Percentiles rank a stretch among this genome's conserved stretches.
Evolutionary conservation across 176 grass and related monocot species (phyloP).

Genomic region (Themeda triandra): DNA sequence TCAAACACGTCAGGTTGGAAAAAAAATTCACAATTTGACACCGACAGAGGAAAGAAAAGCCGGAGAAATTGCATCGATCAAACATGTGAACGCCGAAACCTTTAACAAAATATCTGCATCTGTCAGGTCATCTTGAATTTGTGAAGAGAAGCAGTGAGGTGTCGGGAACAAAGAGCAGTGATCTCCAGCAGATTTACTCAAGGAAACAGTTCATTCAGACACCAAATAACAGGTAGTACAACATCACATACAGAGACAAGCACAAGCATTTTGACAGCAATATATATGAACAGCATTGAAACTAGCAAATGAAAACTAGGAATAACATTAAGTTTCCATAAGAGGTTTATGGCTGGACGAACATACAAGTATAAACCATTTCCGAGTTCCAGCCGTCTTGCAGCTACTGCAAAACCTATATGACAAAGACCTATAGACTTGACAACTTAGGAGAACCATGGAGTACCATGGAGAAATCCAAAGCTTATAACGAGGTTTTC

Average conservation of each 20-base stretch:
- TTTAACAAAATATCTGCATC: not conserved
- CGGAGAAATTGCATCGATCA: not conserved
- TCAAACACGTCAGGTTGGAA: not conserved
- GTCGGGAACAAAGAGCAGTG: not conserved
- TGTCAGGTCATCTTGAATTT: not conserved
- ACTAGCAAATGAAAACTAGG: constrained; percentile 44
- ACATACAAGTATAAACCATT: constrained; percentile 60
- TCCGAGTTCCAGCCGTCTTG: constrained; percentile 53
- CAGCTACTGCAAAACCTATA: constrained; percentile 69
- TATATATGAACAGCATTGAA: constrained; percentile 19
- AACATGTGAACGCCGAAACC: not conserved
- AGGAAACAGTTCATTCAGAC: constrained; percentile 21
- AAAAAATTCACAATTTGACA: not conserved
- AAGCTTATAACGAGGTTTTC: constrained; percentile 37
- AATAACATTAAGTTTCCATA: constrained; percentile 52
- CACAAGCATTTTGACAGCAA: not conserved
- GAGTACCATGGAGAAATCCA: constrained; percentile 27
- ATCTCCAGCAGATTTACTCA: not conserved
- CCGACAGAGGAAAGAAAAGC: no score
- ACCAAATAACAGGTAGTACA: constrained; percentile 19
- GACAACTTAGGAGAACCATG: constrained; percentile 33
- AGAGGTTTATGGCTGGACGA: constrained; percentile 52
- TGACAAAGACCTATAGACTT: constrained; percentile 58
- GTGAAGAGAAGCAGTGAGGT: not conserved
- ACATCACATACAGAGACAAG: constrained; percentile 7